phyloP scores from a whole-genome alignment of 768 basidiomycete species.

The Suillus subalutaceus region DNA sequence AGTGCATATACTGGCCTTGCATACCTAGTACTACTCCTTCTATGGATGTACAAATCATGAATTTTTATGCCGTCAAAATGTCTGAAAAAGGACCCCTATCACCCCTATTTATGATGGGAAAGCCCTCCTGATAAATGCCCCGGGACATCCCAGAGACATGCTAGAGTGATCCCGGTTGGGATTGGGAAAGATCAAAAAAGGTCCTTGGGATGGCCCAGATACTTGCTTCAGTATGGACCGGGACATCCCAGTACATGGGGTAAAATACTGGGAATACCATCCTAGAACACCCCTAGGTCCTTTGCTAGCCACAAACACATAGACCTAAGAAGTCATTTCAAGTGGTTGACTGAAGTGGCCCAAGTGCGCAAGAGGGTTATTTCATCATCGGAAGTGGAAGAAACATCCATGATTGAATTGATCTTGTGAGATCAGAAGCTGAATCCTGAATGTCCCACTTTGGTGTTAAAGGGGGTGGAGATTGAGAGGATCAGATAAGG shows the following conservation, averaged over 20 bases:
- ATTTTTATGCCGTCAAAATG: neutral
- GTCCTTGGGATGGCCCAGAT: neutral
- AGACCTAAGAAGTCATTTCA: neutral
- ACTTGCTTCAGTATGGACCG: neutral
- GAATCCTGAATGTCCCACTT: too few relatives aligned
- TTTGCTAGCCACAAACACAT: neutral
- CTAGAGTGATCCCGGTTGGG: neutral
- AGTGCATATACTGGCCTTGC: neutral
- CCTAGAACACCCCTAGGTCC: neutral
- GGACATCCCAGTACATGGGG: neutral
- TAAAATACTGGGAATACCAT: slow-evolving; percentile 1
- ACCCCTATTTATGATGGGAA: neutral
- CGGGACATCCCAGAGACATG: neutral
- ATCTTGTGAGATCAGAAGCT: too few relatives aligned
- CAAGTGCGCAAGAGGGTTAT: too few relatives aligned
- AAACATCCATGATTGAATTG: too few relatives aligned
- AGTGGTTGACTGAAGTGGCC: too few relatives aligned
- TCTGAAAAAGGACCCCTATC: neutral
- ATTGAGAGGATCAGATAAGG: too few relatives aligned
- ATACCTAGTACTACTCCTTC: neutral
- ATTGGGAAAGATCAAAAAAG: neutral
- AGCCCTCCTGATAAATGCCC: neutral
- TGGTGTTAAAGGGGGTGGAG: too few relatives aligned
- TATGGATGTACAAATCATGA: neutral
- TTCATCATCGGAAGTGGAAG: too few relatives aligned